Evolutionary conservation across 208 protist genomes (phyloP).

Genomic region (Porcisia deanei): DNA sequence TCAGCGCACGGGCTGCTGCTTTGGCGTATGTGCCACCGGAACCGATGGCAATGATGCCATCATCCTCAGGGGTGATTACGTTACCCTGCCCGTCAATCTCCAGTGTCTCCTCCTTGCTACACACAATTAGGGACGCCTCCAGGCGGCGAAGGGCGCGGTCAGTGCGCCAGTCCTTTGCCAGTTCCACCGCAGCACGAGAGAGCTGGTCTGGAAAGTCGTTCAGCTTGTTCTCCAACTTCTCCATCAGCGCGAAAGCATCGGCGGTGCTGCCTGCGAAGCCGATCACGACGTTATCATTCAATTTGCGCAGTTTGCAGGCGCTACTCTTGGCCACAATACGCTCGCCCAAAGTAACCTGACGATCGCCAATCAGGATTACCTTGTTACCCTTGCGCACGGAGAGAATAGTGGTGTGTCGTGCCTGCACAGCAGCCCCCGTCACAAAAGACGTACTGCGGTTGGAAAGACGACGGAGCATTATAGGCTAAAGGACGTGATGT

Average conservation of each 20-base stretch:
- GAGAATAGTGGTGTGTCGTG: slow-evolving; percentile 92
- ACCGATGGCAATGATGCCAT: slow-evolving; percentile 95
- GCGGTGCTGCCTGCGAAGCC: slow-evolving; percentile 95
- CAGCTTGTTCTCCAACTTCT: slow-evolving; percentile 94
- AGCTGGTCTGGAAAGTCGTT: slow-evolving; percentile 94
- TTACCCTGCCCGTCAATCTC: slow-evolving; percentile 96
- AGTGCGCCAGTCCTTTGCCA: slow-evolving; percentile 96
- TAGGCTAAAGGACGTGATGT: background rate
- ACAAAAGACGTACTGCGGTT: slow-evolving; percentile 43
- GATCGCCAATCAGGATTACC: slow-evolving; percentile 94
- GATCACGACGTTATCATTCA: slow-evolving; percentile 84
- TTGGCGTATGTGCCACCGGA: slow-evolving; percentile 94
- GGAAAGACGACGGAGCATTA: slow-evolving; percentile 50
- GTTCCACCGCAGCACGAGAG: slow-evolving; percentile 91
- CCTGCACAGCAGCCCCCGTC: slow-evolving; percentile 43
- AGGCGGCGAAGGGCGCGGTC: slow-evolving; percentile 93
- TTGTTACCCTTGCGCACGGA: slow-evolving; percentile 92
- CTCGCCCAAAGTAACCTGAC: slow-evolving; percentile 94
- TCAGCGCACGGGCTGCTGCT: slow-evolving; percentile 92
- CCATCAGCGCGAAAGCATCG: slow-evolving; percentile 96
- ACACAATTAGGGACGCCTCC: slow-evolving; percentile 95
- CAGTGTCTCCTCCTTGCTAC: slow-evolving; percentile 87
- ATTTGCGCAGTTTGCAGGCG: slow-evolving; percentile 81
- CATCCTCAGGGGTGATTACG: slow-evolving; percentile 94
- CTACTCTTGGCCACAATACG: slow-evolving; percentile 91